Evolutionary conservation across 2,329 filamentous ascomycete species (phyloP), one percentile per base, ranked within the genome.

Genomic region (Dactylellina drechsleri): DNA sequence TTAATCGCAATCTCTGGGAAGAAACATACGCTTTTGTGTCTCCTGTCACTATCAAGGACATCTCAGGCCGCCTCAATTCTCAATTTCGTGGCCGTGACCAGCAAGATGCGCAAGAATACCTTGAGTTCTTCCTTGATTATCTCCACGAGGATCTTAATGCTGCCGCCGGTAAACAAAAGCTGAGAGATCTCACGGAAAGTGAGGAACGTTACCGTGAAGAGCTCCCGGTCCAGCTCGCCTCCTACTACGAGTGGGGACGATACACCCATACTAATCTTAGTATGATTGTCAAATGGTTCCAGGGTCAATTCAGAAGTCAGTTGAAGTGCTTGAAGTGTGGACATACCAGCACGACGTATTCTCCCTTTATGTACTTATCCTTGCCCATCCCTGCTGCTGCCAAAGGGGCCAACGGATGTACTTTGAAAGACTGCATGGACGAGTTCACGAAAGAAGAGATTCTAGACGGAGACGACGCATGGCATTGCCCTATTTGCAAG

Each of bases 51-150:
- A 77, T 79, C 64, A 79, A 79, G 73, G 86, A 88, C 65, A 88
- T 92, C 75, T 90, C 90, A 78, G 87, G 87, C 3, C 85, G 87
- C 16, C 82, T 89, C 77, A 87, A 87, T 70, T 85, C 87, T 5
- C 85, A 87, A 77, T 95, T 93, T 83, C 91, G 90, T 13, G 90
- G 92, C 47, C 85, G 85, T 23, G 84, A 88, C 58, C 94, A 98
- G 80, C 95, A 98, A 82, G 95, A 99, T 80, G 91, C 93, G 1
- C 91, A 93, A 77, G 95, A 98, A 79, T 96, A 96, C 78, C 89
- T 94, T 77, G 88, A 89, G 53, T 97, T 96, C 80, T 82, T 97
- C 26, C 85, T 96, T 43, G 89, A 92, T 62, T 89, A 91, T 77
- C 85, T 98, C 12, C 90, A 94, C 78, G 91, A 95, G 80, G 95